Percentiles rank a stretch among this genome's conserved stretches.
These are phyloP conservation scores for Trichophyton simii DNA, from an alignment of 2,329 filamentous ascomycete genomes.

Conservation along the genomic window DNA sequence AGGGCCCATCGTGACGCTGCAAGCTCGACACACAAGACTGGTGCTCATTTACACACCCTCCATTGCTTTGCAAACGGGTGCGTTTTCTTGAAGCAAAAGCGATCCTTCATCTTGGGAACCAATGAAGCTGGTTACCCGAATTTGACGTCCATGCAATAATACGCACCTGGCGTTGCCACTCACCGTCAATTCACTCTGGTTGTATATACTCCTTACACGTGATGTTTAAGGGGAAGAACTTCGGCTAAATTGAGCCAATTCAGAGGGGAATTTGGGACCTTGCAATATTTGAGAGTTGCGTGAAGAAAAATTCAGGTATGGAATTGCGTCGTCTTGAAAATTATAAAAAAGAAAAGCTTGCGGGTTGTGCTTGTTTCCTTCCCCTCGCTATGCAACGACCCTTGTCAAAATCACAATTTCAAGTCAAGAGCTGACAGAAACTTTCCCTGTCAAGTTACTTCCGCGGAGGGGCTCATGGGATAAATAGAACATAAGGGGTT, in stretches of 20 bases:
- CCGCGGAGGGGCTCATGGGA: neutral
- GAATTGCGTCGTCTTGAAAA: neutral
- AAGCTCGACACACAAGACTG: neutral
- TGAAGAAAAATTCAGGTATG: neutral
- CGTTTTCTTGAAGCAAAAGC: neutral
- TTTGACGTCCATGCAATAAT: neutral
- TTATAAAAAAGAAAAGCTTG: neutral
- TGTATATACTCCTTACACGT: neutral
- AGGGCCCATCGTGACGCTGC: neutral
- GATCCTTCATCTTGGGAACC: neutral
- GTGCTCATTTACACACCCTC: neutral
- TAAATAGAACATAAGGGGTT: neutral
- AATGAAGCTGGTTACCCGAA: neutral
- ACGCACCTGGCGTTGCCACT: neutral
- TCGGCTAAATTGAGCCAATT: constrained; percentile 1
- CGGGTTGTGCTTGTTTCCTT: neutral
- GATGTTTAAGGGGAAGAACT: neutral
- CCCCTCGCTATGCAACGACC: neutral
- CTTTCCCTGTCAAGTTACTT: neutral
- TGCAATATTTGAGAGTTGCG: neutral
- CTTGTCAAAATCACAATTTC: neutral
- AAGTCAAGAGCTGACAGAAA: neutral
- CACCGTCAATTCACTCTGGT: neutral
- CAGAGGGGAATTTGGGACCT: neutral
- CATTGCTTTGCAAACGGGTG: neutral